Evolutionary conservation across 768 basidiomycete species (phyloP), one percentile per base, ranked within the genome.

Genomic region (Strobilomyces confusus): DNA sequence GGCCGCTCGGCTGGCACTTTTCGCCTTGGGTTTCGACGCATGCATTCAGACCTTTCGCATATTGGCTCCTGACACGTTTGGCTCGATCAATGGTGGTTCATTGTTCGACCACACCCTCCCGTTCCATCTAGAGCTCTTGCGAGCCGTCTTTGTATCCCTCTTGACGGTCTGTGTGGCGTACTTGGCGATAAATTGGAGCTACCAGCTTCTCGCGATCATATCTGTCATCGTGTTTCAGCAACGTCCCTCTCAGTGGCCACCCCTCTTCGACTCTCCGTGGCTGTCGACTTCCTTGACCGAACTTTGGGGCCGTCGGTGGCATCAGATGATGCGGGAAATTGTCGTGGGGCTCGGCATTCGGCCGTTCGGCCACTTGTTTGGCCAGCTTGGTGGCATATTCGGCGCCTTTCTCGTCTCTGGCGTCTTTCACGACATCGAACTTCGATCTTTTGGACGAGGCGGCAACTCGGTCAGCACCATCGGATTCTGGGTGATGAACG

Each of bases 231-330:
- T 82, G 30, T 73, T 85, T 25, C 60, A 63, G 4, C 81, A 84
- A 56, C 60, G 66, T 30, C 77, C 78, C 0, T 69, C 70, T 4
- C 73, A 81, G 47, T 87, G 84, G 81, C 86, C 85, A 0, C 85
- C 83, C 1, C 51, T 81, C 5, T 87, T 86, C 67, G 67, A 79
- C 49, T 40, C 69, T 6, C 87, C 86, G 3, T 87, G 80, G 78
- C 43, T 61, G 23, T 66, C 81, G 12, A 79, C 79, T 3, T 86
- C 84, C 8, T 61, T 88, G 44, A 70, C 73, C 37, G 78, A 86
- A 8, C 78, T 84, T 42, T 89, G 87, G 87, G 72, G 78, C 0
- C 65, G 58, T 44, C 73, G 81, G 25, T 88, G 86, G 86, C 87
- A 89, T 59, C 84, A 86, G 55, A 50, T 82, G 15, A 81, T 86